Evolutionary conservation across 2,329 filamentous ascomycete genomes (phyloP).

Genomic region (Aspergillus felis): DNA sequence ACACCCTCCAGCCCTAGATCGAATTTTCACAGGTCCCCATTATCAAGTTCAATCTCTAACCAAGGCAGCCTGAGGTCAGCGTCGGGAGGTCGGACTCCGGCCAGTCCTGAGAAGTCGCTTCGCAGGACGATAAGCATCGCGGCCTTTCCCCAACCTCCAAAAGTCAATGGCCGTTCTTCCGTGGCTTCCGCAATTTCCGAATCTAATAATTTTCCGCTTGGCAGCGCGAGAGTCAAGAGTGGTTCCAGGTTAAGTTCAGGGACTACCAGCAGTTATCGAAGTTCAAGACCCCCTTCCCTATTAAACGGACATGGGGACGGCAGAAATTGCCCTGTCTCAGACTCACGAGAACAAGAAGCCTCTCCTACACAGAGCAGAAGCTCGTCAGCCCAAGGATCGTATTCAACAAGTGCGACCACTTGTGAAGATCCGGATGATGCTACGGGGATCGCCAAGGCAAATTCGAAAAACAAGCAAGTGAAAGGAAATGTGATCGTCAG

Average conservation of each 20-base stretch:
- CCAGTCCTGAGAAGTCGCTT: slow-evolving; percentile 62
- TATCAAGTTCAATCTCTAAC: slow-evolving; percentile 46
- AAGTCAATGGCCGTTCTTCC: slow-evolving; percentile 62
- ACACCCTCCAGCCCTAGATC: slow-evolving; percentile 56
- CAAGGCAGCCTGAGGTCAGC: slow-evolving; percentile 56
- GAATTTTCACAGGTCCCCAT: slow-evolving; percentile 47
- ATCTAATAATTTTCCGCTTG: slow-evolving; percentile 27
- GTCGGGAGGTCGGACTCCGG: slow-evolving; percentile 51
- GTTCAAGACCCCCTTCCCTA: slow-evolving; percentile 63
- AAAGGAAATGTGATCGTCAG: slow-evolving; percentile 97
- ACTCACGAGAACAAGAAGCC: slow-evolving; percentile 67
- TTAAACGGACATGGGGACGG: slow-evolving; percentile 75
- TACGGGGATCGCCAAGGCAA: slow-evolving; percentile 26
- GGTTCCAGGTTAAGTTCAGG: slow-evolving; percentile 55
- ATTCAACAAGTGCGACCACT: slow-evolving; percentile 83
- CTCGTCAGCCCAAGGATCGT: slow-evolving; percentile 88
- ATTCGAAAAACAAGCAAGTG: slow-evolving; percentile 55
- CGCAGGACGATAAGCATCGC: slow-evolving; percentile 91
- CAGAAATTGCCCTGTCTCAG: slow-evolving; percentile 64
- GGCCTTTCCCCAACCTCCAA: slow-evolving; percentile 85
- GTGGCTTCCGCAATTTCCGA: slow-evolving; percentile 47
- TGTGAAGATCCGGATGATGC: slow-evolving; percentile 73
- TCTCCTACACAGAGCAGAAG: slow-evolving; percentile 86
- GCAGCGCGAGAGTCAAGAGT: slow-evolving; percentile 49
- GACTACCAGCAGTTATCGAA: slow-evolving; percentile 48